Conservation (phyloP, 2,329 filamentous ascomycete species). For the Zymoseptoria passerinii region DNA sequence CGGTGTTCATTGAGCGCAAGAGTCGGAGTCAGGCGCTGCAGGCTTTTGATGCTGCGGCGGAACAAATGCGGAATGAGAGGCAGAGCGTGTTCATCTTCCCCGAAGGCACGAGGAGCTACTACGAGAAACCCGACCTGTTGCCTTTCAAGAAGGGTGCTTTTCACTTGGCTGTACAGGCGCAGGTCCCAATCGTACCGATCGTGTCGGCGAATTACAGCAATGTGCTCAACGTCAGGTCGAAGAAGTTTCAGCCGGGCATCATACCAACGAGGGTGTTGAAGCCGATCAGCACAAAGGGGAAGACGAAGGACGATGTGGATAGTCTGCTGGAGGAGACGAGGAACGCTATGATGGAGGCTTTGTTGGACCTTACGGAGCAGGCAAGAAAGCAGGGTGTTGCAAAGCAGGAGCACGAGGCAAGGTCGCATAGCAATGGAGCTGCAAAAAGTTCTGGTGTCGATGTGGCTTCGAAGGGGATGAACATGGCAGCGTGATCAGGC, state of each 20-base stretch:
- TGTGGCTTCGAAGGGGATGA: slow-evolving; percentile 10
- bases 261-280: slow-evolving; percentile 66
- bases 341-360: slow-evolving; percentile 63
- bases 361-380: slow-evolving; percentile 35
- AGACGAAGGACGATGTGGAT: slow-evolving; percentile 71
- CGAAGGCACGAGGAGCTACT: slow-evolving; percentile 88
- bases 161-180: slow-evolving; percentile 87
- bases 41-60: slow-evolving; percentile 75
- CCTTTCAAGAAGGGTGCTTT: slow-evolving; percentile 99
- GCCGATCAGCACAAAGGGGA: slow-evolving; percentile 66
- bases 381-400: slow-evolving; percentile 23
- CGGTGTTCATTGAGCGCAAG: slow-evolving; percentile 89
- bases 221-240: slow-evolving; percentile 39
- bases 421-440: slow-evolving; percentile 9
- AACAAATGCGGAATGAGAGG: slow-evolving; percentile 61
- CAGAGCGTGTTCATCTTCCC: slow-evolving; percentile 77
- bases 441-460: slow-evolving; percentile 13
- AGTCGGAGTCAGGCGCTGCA: slow-evolving; percentile 74
- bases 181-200: slow-evolving; percentile 84
- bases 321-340: slow-evolving; percentile 59
- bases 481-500: slow-evolving; percentile 9
- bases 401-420: slow-evolving; percentile 7
- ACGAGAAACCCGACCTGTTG: slow-evolving; percentile 68
- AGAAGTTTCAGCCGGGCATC: slow-evolving; percentile 34
- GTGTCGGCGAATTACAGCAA: slow-evolving; percentile 45